These are phyloP conservation scores for Leishmania arabica DNA, from an alignment of 208 protist genomes.

Conservation along the genomic window DNA sequence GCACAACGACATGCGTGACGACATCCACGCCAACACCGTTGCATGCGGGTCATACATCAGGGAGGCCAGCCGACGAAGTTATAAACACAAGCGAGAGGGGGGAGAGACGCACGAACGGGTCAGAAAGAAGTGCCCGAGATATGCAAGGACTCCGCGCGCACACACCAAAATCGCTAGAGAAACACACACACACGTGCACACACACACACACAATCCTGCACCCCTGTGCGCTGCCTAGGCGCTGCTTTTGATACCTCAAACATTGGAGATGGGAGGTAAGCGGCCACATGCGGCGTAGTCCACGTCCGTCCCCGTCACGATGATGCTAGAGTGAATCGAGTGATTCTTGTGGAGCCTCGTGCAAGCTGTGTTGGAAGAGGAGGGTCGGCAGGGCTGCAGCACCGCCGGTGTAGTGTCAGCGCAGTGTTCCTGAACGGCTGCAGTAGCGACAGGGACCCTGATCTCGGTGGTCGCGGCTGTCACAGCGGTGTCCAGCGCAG, in stretches of 20 bases:
- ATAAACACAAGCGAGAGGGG: not conserved
- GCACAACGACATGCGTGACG: not conserved
- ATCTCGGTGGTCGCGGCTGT: not conserved
- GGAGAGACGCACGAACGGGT: not conserved
- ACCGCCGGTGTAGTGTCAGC: constrained; percentile 5
- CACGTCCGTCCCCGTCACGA: constrained; percentile 12
- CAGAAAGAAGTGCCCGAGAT: not conserved
- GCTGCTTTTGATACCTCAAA: not conserved
- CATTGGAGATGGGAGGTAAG: constrained; percentile 22
- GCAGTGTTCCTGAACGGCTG: not conserved
- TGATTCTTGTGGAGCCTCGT: constrained; percentile 12
- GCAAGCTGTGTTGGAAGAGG: not conserved
- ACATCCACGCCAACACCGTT: not conserved
- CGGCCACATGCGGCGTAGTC: not conserved
- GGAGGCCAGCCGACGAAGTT: not conserved
- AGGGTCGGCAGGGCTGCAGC: constrained; percentile 21
- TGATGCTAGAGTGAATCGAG: constrained; percentile 6
- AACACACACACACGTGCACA: not conserved
- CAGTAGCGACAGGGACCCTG: constrained; percentile 1
- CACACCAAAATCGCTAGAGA: not conserved
- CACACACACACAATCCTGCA: not conserved
- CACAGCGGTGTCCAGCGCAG: not conserved
- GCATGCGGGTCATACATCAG: not conserved
- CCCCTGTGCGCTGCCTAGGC: not conserved
- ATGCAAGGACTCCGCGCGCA: too few relatives aligned